Conservation (phyloP, 176 grass and related monocot species). For the Raddia distichophylla region DNA sequence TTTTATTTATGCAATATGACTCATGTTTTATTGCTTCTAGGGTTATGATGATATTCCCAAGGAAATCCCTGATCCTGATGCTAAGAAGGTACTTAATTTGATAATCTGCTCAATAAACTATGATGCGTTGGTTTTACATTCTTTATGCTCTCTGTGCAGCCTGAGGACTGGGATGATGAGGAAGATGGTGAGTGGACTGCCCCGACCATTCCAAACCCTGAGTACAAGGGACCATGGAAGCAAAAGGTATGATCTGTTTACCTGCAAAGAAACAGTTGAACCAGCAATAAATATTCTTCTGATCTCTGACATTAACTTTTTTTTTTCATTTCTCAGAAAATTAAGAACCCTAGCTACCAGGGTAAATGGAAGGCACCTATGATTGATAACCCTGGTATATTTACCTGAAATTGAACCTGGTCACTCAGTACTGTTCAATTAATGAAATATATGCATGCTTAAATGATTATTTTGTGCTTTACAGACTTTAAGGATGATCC, state of each 20-base stretch:
- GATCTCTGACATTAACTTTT: constrained; percentile 14
- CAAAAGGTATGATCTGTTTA: constrained; percentile 65
- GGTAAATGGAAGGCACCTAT: constrained; percentile 97
- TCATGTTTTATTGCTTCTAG: constrained; percentile 42
- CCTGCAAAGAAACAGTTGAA: not conserved
- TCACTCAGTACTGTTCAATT: not conserved
- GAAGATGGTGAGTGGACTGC: constrained; percentile 98
- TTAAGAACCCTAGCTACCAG: constrained; percentile 95
- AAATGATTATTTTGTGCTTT: not conserved
- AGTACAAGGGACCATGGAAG: constrained; percentile 89
- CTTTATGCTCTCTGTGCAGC: constrained; percentile 44
- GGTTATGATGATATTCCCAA: constrained; percentile 85
- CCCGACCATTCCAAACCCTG: constrained; percentile 89
- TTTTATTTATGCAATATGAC: not conserved
- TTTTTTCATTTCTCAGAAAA: constrained; percentile 63
- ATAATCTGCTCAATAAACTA: not conserved
- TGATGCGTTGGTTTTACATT: not conserved
- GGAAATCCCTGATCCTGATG: constrained; percentile 83
- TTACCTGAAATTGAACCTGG: not conserved
- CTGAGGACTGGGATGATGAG: constrained; percentile 95
- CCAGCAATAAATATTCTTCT: constrained; percentile 7
- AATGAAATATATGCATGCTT: not conserved
- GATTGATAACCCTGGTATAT: constrained; percentile 91
- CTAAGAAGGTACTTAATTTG: constrained; percentile 66
- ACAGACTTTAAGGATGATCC: constrained; percentile 97